Evolutionary conservation across 2,329 filamentous ascomycete genomes (phyloP).

Genomic region (Fusarium nelsonii): DNA sequence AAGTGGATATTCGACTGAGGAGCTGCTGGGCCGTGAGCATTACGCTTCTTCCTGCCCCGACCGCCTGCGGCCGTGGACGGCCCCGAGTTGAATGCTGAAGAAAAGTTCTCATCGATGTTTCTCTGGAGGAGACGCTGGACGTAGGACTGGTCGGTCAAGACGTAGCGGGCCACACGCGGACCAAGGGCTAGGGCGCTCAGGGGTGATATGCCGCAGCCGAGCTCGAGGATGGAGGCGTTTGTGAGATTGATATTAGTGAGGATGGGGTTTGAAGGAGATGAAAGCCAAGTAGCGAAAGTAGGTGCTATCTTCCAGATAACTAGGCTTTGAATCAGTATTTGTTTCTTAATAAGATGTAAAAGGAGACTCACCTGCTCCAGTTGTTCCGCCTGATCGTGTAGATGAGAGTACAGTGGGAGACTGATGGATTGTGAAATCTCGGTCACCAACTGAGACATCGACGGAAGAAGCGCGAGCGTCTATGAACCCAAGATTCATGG

Average conservation of each 20-base stretch:
- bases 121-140: conserved; percentile 80
- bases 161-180: conserved; percentile 71
- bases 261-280: conserved; percentile 72
- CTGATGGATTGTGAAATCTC: conserved; percentile 82
- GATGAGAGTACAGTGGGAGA: conserved; percentile 86
- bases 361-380: conserved; percentile 60
- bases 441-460: conserved; percentile 74
- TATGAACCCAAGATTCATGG: conserved; percentile 86
- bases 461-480: conserved; percentile 75
- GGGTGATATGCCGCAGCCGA: conserved; percentile 89
- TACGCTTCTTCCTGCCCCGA: conserved; percentile 38
- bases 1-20: conserved; percentile 63
- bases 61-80: conserved; percentile 22
- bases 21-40: conserved; percentile 23
- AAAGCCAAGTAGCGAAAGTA: conserved; percentile 83
- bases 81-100: conserved; percentile 26
- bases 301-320: conserved; percentile 95
- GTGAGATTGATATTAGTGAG: conserved; percentile 64
- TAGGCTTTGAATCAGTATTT: conserved; percentile 49
- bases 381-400: conserved; percentile 72
- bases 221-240: conserved; percentile 75
- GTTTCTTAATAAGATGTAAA: conserved; percentile 3
- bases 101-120: conserved; percentile 76
- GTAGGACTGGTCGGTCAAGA: conserved; percentile 91
- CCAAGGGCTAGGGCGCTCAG: conserved; percentile 79